Evolutionary conservation across 2,329 filamentous ascomycete genomes (phyloP).

Genomic region (Penicillium nordicum): DNA sequence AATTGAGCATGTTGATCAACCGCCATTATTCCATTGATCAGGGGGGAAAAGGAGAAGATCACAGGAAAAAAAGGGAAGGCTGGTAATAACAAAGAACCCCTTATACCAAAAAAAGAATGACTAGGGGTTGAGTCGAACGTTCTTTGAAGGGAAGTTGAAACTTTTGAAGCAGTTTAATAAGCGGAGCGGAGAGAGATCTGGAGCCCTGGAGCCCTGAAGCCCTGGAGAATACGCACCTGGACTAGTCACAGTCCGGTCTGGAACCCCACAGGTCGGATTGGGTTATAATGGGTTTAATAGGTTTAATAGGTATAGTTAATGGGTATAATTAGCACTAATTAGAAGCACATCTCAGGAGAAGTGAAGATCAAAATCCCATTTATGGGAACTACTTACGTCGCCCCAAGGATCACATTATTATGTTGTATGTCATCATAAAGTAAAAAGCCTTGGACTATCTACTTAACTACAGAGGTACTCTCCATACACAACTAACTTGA

Average conservation of each 20-base stretch:
- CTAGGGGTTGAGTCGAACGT: constrained; percentile 31
- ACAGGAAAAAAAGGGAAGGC: constrained; percentile 1
- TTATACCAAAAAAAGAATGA: constrained; percentile 30
- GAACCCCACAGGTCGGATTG: constrained; percentile 8
- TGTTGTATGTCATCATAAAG: neutral
- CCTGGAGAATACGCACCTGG: constrained; percentile 11
- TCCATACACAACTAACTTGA: too few species aligned
- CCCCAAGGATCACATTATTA: too few species aligned
- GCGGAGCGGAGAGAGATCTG: constrained; percentile 1
- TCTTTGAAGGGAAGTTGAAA: constrained; percentile 1
- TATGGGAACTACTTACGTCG: neutral
- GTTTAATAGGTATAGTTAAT: neutral
- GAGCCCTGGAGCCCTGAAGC: too few species aligned
- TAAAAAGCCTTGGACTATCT: too few species aligned
- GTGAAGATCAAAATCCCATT: neutral
- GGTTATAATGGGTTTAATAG: neutral
- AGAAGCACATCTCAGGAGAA: constrained; percentile 6
- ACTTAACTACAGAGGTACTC: too few species aligned
- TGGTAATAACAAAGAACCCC: constrained; percentile 9
- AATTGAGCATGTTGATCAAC: constrained; percentile 48
- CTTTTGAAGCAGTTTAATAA: constrained; percentile 19
- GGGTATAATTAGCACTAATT: constrained; percentile 7
- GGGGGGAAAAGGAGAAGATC: constrained; percentile 11
- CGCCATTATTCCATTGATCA: constrained; percentile 41
- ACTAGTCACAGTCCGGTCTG: constrained; percentile 6